phyloP scores from a whole-genome alignment of 225 moss, liverwort and hornwort genomes.

The Sphagnum tenellum region DNA sequence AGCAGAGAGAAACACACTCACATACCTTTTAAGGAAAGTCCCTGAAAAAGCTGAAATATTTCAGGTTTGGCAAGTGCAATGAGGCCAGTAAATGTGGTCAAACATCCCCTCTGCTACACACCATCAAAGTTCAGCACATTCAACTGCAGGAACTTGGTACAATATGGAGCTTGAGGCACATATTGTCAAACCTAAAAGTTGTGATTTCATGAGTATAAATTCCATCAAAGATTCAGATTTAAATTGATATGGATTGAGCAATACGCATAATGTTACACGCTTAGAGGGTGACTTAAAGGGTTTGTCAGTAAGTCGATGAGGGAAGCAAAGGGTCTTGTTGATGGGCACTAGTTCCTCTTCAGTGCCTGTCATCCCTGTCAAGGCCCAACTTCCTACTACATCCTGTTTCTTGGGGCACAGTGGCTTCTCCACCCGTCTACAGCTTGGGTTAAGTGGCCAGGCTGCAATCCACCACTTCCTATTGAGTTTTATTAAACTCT shows the following conservation, averaged over 20 bases:
- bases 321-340: slow-evolving; percentile 15
- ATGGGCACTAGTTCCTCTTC: slow-evolving; percentile 9
- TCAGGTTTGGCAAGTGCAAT: slow-evolving; percentile 1
- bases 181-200: neutral
- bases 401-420: neutral
- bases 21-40: slow-evolving; percentile 19
- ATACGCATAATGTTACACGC: neutral
- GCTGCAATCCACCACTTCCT: neutral
- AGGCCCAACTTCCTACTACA: slow-evolving; percentile 1
- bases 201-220: slow-evolving; percentile 10
- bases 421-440: neutral
- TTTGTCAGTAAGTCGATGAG: slow-evolving; percentile 18
- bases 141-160: too few relatives aligned
- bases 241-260: neutral
- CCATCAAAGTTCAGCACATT: too few relatives aligned
- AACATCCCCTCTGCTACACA: too few relatives aligned
- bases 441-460: neutral
- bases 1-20: neutral
- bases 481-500: neutral
- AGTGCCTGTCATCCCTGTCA: slow-evolving; percentile 20
- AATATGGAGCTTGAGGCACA: too few relatives aligned
- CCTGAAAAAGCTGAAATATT: slow-evolving; percentile 27
- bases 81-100: too few relatives aligned
- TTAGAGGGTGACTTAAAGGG: slow-evolving; percentile 23
- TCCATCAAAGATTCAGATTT: neutral